Percentiles rank a stretch among this genome's conserved stretches.
Evolutionary conservation across 305 asterid genomes (phyloP).

Genomic region (Fraxinus xanthoxyloides): DNA sequence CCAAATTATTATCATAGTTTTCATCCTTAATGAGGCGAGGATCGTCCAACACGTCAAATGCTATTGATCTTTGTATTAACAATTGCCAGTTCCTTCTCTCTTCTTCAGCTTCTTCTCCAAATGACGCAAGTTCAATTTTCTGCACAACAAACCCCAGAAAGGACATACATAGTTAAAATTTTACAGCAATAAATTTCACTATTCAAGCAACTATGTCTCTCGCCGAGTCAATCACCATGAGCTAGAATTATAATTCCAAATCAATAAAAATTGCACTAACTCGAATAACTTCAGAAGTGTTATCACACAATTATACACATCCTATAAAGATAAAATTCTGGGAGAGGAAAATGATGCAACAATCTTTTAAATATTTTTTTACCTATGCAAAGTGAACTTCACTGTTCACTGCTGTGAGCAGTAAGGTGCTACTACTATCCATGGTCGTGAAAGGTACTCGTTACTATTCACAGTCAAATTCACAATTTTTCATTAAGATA

Average conservation of each 20-base stretch:
- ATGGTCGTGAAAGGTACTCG: not conserved
- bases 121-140: slow-evolving; percentile 91
- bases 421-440: not conserved
- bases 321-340: too few relatives aligned
- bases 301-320: too few relatives aligned
- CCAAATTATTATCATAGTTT: slow-evolving; percentile 45
- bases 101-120: slow-evolving; percentile 99
- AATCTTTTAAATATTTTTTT: too few relatives aligned
- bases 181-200: not conserved
- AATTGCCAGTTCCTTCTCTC: slow-evolving; percentile 82
- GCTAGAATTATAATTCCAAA: too few relatives aligned
- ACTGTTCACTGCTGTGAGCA: too few relatives aligned
- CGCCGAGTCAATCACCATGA: too few relatives aligned
- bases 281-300: too few relatives aligned
- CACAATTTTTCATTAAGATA: not conserved
- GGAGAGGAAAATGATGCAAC: too few relatives aligned
- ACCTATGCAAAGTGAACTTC: too few relatives aligned
- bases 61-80: slow-evolving; percentile 70
- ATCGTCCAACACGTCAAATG: slow-evolving; percentile 88
- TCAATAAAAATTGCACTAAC: too few relatives aligned
- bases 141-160: slow-evolving; percentile 30
- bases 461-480: not conserved
- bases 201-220: slow-evolving; percentile 8
- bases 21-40: slow-evolving; percentile 86
- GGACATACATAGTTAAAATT: not conserved